Evolutionary conservation across 169 alveolate species (phyloP).

Genomic region (Cryptosporidium ryanae): DNA sequence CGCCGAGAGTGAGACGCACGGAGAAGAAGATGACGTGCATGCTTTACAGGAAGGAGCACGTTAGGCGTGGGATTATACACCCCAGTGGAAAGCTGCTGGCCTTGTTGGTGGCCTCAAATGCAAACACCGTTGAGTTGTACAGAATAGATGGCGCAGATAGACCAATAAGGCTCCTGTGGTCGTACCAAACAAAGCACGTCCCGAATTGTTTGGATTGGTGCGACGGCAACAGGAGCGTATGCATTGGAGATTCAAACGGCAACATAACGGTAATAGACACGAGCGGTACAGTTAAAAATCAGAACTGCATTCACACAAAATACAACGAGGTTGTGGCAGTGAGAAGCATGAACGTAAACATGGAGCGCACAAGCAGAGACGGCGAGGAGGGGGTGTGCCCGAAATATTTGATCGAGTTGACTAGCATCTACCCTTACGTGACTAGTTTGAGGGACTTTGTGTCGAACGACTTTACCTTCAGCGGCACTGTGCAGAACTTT

Average conservation of each 20-base stretch:
- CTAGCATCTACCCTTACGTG: constrained; percentile 26
- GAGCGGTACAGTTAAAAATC: constrained; percentile 19
- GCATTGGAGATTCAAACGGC: constrained; percentile 63
- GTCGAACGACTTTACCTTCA: too few species aligned
- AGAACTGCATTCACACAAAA: constrained; percentile 11
- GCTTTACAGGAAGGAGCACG: constrained; percentile 60
- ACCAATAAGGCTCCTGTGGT: constrained; percentile 57
- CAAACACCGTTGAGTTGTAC: constrained; percentile 53
- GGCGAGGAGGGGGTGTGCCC: constrained; percentile 4
- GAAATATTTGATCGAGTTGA: constrained; percentile 19
- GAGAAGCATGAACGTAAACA: not conserved
- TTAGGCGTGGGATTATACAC: constrained; percentile 33
- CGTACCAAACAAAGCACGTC: constrained; percentile 27
- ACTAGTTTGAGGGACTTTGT: not conserved
- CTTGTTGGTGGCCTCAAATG: constrained; percentile 23
- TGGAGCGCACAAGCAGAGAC: not conserved
- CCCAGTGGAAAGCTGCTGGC: constrained; percentile 55
- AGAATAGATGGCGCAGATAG: constrained; percentile 1
- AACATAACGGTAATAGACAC: constrained; percentile 32
- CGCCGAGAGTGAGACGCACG: too few species aligned
- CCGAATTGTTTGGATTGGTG: constrained; percentile 56
- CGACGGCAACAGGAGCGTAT: constrained; percentile 5
- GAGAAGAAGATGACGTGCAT: constrained; percentile 56
- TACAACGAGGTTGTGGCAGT: not conserved
- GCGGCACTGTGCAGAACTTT: too few species aligned